These are phyloP conservation scores for Spathaspora sp. DNA, from an alignment of 1,139 yeast genomes.

Conservation along the genomic window DNA sequence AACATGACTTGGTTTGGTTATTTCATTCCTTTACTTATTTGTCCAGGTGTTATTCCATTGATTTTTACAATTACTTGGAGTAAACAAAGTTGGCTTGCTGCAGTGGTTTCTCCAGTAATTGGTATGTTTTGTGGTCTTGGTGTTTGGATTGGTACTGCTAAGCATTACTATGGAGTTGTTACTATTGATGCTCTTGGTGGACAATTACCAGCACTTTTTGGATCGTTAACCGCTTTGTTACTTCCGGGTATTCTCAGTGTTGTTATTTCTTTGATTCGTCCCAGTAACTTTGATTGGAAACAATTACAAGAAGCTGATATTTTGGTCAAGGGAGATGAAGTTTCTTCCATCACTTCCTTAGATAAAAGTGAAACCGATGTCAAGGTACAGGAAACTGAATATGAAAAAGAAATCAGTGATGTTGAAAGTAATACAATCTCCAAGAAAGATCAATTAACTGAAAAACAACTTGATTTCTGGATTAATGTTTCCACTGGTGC, in stretches of 20 bases:
- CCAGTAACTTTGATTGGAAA: constrained; percentile 30
- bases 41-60: constrained; percentile 32
- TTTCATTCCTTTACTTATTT: constrained; percentile 29
- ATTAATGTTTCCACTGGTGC: constrained; percentile 27
- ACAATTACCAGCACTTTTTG: constrained; percentile 30
- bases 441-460: constrained; percentile 3
- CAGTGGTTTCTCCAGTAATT: constrained; percentile 20
- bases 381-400: constrained; percentile 4
- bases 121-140: constrained; percentile 21
- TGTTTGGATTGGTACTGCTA: constrained; percentile 23
- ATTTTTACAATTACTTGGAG: constrained; percentile 29
- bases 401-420: constrained; percentile 3
- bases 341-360: constrained; percentile 1
- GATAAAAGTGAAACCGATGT: not conserved
- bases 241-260: constrained; percentile 26
- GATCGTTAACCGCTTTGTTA: constrained; percentile 26
- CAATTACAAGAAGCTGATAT: constrained; percentile 20
- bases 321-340: constrained; percentile 14
- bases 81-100: constrained; percentile 24
- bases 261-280: constrained; percentile 21
- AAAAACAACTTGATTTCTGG: constrained; percentile 13
- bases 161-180: constrained; percentile 20
- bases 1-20: constrained; percentile 33
- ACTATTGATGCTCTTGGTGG: constrained; percentile 21
- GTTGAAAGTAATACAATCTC: constrained; percentile 1